Percentiles rank a stretch among this genome's conserved stretches.
Evolutionary conservation across 2,329 filamentous ascomycete genomes (phyloP).

Genomic region (Botrytis squamosa): DNA sequence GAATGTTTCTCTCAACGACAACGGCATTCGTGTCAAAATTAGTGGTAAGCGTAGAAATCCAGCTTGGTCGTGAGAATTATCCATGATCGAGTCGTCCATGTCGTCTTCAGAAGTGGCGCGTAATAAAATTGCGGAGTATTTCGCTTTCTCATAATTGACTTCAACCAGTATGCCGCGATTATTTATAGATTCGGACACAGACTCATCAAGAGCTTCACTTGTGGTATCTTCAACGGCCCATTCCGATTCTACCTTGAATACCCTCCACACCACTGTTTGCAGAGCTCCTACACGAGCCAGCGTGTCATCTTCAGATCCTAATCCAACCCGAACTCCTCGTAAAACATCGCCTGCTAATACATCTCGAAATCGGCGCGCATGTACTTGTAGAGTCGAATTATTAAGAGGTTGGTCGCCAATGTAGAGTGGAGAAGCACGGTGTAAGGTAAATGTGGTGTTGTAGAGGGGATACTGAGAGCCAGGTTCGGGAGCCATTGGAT

Average conservation of each 20-base stretch:
- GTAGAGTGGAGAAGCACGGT: slow-evolving; percentile 48
- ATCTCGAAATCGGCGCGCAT: slow-evolving; percentile 45
- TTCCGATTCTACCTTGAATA: slow-evolving; percentile 43
- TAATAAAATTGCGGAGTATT: slow-evolving; percentile 36
- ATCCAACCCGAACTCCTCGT: slow-evolving; percentile 47
- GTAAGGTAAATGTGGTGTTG: slow-evolving; percentile 45
- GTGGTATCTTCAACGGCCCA: slow-evolving; percentile 31
- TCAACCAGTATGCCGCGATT: slow-evolving; percentile 33
- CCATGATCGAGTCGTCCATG: slow-evolving; percentile 25
- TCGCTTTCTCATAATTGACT: slow-evolving; percentile 36
- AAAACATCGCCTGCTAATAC: slow-evolving; percentile 47
- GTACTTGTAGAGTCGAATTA: slow-evolving; percentile 38
- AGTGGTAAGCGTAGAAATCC: slow-evolving; percentile 46
- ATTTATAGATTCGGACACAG: slow-evolving; percentile 24
- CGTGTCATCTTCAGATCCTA: slow-evolving; percentile 39
- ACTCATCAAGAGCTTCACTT: background rate
- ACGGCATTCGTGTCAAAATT: slow-evolving; percentile 47
- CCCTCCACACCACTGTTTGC: slow-evolving; percentile 44
- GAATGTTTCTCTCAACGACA: slow-evolving; percentile 44
- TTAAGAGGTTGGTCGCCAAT: slow-evolving; percentile 40
- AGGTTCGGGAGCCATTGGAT: slow-evolving; percentile 17
- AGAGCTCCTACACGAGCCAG: slow-evolving; percentile 43
- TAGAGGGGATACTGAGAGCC: slow-evolving; percentile 44
- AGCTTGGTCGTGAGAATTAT: slow-evolving; percentile 19
- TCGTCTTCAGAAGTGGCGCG: slow-evolving; percentile 22